Evolutionary conservation across 2,329 filamentous ascomycete genomes (phyloP), one percentile per base, ranked within the genome.

Genomic region (Fusarium newnesense): DNA sequence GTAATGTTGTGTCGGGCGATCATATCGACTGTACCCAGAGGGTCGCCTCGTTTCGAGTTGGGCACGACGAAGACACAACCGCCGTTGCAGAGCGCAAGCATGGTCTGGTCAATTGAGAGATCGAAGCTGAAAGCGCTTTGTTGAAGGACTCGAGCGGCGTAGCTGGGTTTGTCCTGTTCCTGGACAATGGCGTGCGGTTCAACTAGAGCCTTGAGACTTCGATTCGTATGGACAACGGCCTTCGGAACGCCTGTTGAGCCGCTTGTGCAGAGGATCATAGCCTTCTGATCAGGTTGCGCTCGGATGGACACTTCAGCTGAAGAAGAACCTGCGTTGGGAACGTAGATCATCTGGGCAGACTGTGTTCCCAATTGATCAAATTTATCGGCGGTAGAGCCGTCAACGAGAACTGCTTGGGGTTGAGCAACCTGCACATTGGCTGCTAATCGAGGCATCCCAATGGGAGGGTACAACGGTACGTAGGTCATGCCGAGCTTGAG

Each of bases 41-140:
- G 54, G 21, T 69, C 66, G 1, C 54, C 56, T 1, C 66, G 66
- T 34, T 61, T 67, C 1, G 43, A 39, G 9, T 34, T 47, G 9
- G 66, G 64, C 13, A 58, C 63, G 26, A 69, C 32, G 5, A 32
- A 58, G 24, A 72, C 46, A 10, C 47, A 50, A 7, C 63, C 69
- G 3, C 69, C 69, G 12, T 64, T 63, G 7, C 43, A 53, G 11
- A 72, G 54, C 2, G 68, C 68, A 3, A 63, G 39, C 18, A 72
- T 56, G 6, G 54, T 47, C 37, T 72, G 69, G 3, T 49, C 47
- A 11, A 72, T 52, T 8, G 69, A 72, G 15, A 72, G 44, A 16
- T 72, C 69, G 9, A 72, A 72, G 2, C 69, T 67, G 26, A 62
- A 63, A 9, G 70, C 65, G 32, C 70, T 72, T 26, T 72, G 68